Percentiles rank a stretch among this genome's conserved stretches.
These are phyloP conservation scores for Phyllosticta citribraziliensis DNA, from an alignment of 2,329 filamentous ascomycete species.

Conservation along the genomic window DNA sequence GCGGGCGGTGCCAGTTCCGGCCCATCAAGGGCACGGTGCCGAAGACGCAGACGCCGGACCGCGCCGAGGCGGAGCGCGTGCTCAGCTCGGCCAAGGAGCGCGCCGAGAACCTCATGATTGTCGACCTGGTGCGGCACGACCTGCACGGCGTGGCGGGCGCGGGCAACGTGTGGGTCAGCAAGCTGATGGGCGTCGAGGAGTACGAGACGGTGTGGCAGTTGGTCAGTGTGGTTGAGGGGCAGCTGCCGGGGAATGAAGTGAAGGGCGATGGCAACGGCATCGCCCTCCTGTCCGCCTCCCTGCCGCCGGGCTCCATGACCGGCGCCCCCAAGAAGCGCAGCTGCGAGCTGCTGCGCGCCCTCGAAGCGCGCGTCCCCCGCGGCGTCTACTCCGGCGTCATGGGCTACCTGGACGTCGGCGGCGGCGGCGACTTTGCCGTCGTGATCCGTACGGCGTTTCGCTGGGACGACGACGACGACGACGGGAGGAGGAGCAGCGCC, in stretches of 20 bases:
- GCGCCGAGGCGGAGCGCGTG: slow-evolving; percentile 61
- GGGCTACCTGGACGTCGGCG: slow-evolving; percentile 80
- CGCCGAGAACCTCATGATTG: slow-evolving; percentile 97
- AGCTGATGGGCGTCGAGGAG: slow-evolving; percentile 79
- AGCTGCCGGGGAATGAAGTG: not conserved
- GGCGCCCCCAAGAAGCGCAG: slow-evolving; percentile 90
- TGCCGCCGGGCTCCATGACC: slow-evolving; percentile 93
- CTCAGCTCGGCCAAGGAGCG: slow-evolving; percentile 79
- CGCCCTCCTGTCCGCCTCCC: slow-evolving; percentile 63
- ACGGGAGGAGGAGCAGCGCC: no score
- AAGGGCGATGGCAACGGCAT: no score
- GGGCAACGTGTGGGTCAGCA: slow-evolving; percentile 61
- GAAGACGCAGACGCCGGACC: slow-evolving; percentile 57
- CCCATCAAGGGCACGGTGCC: slow-evolving; percentile 97
- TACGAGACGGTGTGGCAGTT: slow-evolving; percentile 88
- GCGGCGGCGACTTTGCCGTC: slow-evolving; percentile 82
- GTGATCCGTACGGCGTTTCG: slow-evolving; percentile 75
- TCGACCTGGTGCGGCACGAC: slow-evolving; percentile 91
- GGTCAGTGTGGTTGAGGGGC: slow-evolving; percentile 77
- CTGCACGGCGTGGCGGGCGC: slow-evolving; percentile 74
- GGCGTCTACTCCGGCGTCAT: slow-evolving; percentile 82
- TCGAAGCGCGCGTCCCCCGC: slow-evolving; percentile 53
- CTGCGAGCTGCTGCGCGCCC: slow-evolving; percentile 65
- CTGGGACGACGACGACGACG: slow-evolving; percentile 50
- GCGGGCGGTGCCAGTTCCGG: slow-evolving; percentile 63